Evolutionary conservation across 2,329 filamentous ascomycete genomes (phyloP), one percentile per base, ranked within the genome.

Genomic region (Fusarium circinatum): DNA sequence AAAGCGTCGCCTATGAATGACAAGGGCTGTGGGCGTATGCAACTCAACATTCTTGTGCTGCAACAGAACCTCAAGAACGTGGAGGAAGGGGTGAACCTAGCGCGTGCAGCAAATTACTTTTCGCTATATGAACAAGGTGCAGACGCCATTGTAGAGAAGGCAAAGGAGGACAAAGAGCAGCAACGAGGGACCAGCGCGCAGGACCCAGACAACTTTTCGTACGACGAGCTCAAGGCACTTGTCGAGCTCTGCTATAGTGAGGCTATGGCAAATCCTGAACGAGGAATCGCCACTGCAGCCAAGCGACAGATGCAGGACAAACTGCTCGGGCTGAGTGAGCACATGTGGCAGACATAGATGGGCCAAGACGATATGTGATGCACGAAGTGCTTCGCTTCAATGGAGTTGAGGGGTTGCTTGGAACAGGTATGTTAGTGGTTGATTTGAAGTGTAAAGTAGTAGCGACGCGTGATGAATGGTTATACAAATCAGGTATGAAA

Each of bases 1-100:
- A 89, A 89, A 79, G 93, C 96, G 49, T 90, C 91, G 56, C 91
- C 92, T 13, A 96, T 99, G 91, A 98, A 99, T 81, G 85, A 84
- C 42, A 90, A 93, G 76, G 96, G 96, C 47, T 94, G 92, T 68
- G 90, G 91, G n/a, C 90, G 95, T 42, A 95, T 99, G 90, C 92
- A 95, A 81, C 90, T 98, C 78, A 98, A 99, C 81, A 94, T 98
- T 55, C 88, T 98, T 30, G 96, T 99, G 45, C 86, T 99, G 58
- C 96, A 98, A 83, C 96, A 99, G 81, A 98, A 98, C 78, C 89
- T 99, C 62, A 98, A 98, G 85, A 97, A 97, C 75, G 92, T 99
- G 60, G 94, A 96, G 82, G 86, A 89, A 5, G 89, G 88, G 14
- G 91, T 93, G 7, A 87, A 89, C 64, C 85, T 96, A 34, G 86